Percentiles rank a stretch among this genome's conserved stretches.
Evolutionary conservation across 257 asterid species (phyloP).

Genomic region (Fraxinus anomala): DNA sequence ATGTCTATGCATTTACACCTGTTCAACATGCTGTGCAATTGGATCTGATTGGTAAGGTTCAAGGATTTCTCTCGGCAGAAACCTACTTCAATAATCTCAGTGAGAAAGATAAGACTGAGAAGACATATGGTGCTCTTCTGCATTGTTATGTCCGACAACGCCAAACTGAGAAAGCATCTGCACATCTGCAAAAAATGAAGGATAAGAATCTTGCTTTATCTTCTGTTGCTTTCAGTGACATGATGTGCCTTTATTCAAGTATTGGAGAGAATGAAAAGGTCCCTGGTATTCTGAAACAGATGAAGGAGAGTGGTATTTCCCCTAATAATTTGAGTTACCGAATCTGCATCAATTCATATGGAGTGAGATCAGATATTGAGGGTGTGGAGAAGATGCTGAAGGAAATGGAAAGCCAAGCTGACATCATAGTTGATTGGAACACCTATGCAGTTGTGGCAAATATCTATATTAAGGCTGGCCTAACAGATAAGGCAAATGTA

Average conservation of each 20-base stretch:
- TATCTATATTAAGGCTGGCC: slow-evolving; percentile 59
- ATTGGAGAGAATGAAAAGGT: slow-evolving; percentile 52
- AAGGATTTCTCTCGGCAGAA: slow-evolving; percentile 66
- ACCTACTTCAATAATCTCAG: slow-evolving; percentile 59
- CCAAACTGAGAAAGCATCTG: slow-evolving; percentile 49
- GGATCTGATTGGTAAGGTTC: slow-evolving; percentile 80
- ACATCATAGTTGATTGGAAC: slow-evolving; percentile 67
- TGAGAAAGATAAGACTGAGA: slow-evolving; percentile 60
- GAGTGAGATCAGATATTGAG: slow-evolving; percentile 59
- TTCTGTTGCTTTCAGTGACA: slow-evolving; percentile 57
- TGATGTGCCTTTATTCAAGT: slow-evolving; percentile 66
- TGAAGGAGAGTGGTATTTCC: slow-evolving; percentile 51
- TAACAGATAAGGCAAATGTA: slow-evolving; percentile 50
- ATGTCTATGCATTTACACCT: slow-evolving; percentile 48
- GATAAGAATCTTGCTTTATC: slow-evolving; percentile 60
- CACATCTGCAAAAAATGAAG: slow-evolving; percentile 58
- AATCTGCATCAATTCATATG: slow-evolving; percentile 75
- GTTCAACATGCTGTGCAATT: slow-evolving; percentile 78
- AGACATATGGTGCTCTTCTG: slow-evolving; percentile 78
- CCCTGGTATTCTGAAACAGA: slow-evolving; percentile 48
- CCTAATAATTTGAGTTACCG: slow-evolving; percentile 81
- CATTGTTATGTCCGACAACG: slow-evolving; percentile 76
- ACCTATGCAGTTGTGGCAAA: slow-evolving; percentile 70
- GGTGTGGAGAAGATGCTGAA: slow-evolving; percentile 62
- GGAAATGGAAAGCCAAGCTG: slow-evolving; percentile 67